Conservation (phyloP, 306 rosid species). For the Crataegus laevigata region DNA sequence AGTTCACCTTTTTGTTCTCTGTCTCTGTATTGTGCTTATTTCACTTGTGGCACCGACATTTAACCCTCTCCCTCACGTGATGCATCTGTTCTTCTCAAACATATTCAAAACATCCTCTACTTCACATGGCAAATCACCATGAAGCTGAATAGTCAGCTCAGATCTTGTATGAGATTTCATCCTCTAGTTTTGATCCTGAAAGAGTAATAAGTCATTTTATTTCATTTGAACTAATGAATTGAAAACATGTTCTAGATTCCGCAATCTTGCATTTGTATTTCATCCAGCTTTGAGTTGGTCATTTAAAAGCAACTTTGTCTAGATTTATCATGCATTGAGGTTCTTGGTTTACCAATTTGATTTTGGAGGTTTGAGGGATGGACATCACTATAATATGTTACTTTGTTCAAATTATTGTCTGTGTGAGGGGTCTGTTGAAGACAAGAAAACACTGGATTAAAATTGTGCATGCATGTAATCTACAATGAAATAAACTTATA, state of each 20-base stretch:
- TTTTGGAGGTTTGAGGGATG: not conserved
- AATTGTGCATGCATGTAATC: constrained; percentile 2
- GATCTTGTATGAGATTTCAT: not conserved
- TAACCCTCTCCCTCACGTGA: not conserved
- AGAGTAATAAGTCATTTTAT: not conserved
- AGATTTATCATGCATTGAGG: not conserved
- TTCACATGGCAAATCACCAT: not conserved
- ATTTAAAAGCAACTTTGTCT: not conserved
- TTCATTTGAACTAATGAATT: not conserved
- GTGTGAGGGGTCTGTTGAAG: not conserved
- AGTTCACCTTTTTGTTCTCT: constrained; percentile 15
- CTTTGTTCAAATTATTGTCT: not conserved
- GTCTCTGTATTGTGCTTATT: not conserved
- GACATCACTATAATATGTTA: not conserved
- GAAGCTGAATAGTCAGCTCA: not conserved
- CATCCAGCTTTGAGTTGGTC: not conserved
- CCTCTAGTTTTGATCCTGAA: not conserved
- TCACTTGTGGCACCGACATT: not conserved
- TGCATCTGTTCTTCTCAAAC: not conserved
- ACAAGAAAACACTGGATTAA: not conserved
- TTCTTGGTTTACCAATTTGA: not conserved
- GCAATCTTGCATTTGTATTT: not conserved
- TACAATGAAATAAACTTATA: not conserved
- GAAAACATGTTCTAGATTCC: not conserved
- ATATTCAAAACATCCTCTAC: not conserved